These are phyloP conservation scores for Geotrichum klebahnii DNA, from an alignment of 1,139 yeast genomes.

Conservation along the genomic window DNA sequence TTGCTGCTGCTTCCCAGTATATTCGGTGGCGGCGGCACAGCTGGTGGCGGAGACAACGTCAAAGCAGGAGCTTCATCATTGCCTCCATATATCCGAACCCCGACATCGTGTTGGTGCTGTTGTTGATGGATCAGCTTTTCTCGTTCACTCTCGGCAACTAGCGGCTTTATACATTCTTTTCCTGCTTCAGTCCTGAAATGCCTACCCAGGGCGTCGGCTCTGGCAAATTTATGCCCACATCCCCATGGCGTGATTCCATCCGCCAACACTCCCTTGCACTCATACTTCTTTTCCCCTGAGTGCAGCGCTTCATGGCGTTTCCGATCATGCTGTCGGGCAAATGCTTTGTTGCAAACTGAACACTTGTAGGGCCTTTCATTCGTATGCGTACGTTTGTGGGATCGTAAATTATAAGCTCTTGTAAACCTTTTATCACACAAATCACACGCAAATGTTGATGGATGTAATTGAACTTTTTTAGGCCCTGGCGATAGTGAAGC, in stretches of 20 bases:
- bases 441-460: constrained; percentile 76
- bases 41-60: constrained; percentile 28
- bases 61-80: constrained; percentile 28
- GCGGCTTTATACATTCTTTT: constrained; percentile 68
- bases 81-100: constrained; percentile 25
- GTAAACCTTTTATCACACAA: constrained; percentile 84
- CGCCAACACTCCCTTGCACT: constrained; percentile 69
- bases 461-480: constrained; percentile 66
- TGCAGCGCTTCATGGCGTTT: constrained; percentile 92
- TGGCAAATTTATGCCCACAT: constrained; percentile 86
- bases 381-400: constrained; percentile 89
- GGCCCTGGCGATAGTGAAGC: constrained; percentile 38
- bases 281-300: constrained; percentile 82
- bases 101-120: too few relatives aligned
- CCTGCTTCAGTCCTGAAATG: constrained; percentile 96
- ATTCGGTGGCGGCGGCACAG: constrained; percentile 23
- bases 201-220: constrained; percentile 91
- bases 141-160: constrained; percentile 62
- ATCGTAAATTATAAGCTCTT: constrained; percentile 84
- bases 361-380: constrained; percentile 90
- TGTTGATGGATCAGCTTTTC: too few relatives aligned
- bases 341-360: constrained; percentile 83
- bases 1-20: too few relatives aligned
- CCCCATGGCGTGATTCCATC: constrained; percentile 72
- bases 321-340: constrained; percentile 92